phyloP scores from a whole-genome alignment of 2,329 filamentous ascomycete genomes.

The Colletotrichum godetiae region DNA sequence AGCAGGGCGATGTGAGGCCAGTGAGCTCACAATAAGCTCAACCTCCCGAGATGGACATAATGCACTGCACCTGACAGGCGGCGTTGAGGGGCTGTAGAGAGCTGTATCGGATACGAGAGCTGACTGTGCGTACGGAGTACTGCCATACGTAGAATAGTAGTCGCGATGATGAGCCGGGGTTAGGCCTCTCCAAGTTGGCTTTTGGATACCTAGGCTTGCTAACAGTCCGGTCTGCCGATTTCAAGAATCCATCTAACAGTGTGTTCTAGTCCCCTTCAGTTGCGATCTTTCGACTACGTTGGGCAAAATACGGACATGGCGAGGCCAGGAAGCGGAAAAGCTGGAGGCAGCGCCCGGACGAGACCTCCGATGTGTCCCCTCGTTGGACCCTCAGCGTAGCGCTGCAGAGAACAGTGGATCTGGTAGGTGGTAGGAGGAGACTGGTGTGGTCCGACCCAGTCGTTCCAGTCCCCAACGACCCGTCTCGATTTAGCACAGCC shows the following conservation, averaged over 20 bases:
- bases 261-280: background rate
- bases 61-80: background rate
- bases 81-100: background rate
- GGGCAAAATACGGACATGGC: background rate
- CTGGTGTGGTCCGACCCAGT: background rate
- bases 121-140: background rate
- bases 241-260: background rate
- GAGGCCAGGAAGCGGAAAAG: background rate
- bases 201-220: background rate
- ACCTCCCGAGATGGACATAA: constrained; percentile 5
- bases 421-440: background rate
- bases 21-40: constrained; percentile 4
- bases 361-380: background rate
- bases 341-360: background rate
- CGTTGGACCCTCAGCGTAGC: background rate
- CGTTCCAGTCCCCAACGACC: background rate
- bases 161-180: background rate
- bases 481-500: constrained; percentile 31
- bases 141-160: background rate
- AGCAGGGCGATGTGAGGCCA: background rate
- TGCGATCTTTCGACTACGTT: background rate
- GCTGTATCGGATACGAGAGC: constrained; percentile 1
- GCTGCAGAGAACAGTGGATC: background rate
- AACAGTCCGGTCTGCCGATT: background rate
- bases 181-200: background rate